phyloP scores from a whole-genome alignment of 2,329 filamentous ascomycete genomes.

The Pezicula radicicola region DNA sequence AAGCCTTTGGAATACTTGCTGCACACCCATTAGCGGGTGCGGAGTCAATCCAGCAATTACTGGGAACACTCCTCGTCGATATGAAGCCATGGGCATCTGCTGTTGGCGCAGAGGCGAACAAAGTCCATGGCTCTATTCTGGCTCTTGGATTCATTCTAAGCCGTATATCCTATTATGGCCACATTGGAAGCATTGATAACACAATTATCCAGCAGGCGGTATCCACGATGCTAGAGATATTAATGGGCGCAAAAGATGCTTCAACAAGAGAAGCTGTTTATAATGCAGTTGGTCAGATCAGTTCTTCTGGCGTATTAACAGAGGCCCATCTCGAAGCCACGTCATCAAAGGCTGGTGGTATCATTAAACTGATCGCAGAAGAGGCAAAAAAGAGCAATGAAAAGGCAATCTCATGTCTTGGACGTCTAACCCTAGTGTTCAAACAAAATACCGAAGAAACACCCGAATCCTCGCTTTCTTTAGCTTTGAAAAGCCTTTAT shows the following conservation, averaged over 20 bases:
- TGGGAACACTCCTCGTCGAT: constrained; percentile 44
- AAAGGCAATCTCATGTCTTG: constrained; percentile 76
- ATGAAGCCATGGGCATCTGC: constrained; percentile 48
- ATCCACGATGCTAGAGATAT: constrained; percentile 43
- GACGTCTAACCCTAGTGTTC: constrained; percentile 67
- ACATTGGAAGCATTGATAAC: constrained; percentile 29
- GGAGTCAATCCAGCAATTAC: constrained; percentile 36
- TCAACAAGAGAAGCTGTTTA: constrained; percentile 55
- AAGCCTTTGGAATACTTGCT: constrained; percentile 71
- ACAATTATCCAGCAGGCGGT: constrained; percentile 38
- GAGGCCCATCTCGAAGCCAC: constrained; percentile 16
- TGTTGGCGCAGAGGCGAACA: constrained; percentile 56
- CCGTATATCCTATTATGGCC: constrained; percentile 48
- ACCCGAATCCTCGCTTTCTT: constrained; percentile 37
- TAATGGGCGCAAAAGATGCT: constrained; percentile 51
- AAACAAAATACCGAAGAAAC: constrained; percentile 36
- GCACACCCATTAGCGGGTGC: constrained; percentile 55
- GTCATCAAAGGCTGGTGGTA: constrained; percentile 16
- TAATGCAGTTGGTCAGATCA: constrained; percentile 57
- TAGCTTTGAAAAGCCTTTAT: constrained; percentile 68
- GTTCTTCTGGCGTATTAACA: constrained; percentile 51
- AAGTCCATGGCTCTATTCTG: constrained; percentile 58
- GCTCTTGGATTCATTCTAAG: constrained; percentile 56
- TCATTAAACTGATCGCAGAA: constrained; percentile 61
- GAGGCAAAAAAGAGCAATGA: constrained; percentile 80